Percentiles rank a stretch among this genome's conserved stretches.
phyloP scores from a whole-genome alignment of 1,139 yeast species.

The Citeromyces hawaiiensis region DNA sequence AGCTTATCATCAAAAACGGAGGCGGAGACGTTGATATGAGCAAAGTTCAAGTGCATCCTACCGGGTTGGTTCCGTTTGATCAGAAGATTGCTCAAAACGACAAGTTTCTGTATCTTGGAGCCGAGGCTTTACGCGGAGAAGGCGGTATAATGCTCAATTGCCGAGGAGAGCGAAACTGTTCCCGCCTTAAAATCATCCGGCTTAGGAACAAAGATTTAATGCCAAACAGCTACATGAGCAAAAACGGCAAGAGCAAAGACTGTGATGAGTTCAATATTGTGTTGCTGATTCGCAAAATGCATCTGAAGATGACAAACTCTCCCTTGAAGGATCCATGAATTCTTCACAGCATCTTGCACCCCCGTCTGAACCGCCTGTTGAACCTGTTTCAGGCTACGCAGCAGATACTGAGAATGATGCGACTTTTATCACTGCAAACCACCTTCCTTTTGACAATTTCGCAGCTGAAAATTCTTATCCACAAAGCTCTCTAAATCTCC shows the following conservation, averaged over 20 bases:
- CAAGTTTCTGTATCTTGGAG: slow-evolving; percentile 30
- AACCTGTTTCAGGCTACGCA: slow-evolving; percentile 3
- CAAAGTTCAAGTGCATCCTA: slow-evolving; percentile 72
- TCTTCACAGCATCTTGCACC: no score
- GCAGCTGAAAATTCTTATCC: background rate
- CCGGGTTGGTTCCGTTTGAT: slow-evolving; percentile 45
- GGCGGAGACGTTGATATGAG: slow-evolving; percentile 63
- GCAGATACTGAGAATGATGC: slow-evolving; percentile 3
- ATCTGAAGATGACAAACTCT: background rate
- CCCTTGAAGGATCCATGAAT: background rate
- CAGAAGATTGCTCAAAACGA: slow-evolving; percentile 23
- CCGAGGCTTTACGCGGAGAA: slow-evolving; percentile 12
- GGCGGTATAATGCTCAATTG: slow-evolving; percentile 38
- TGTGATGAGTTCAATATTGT: no score
- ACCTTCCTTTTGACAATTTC: no score
- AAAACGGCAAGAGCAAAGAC: no score
- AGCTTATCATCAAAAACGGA: slow-evolving; percentile 37
- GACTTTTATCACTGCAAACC: background rate
- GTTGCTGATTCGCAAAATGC: no score
- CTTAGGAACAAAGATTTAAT: no score
- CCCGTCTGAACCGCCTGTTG: slow-evolving; percentile 1
- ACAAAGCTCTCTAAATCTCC: background rate
- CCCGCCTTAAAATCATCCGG: no score
- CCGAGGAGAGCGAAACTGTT: slow-evolving; percentile 52
- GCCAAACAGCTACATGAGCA: no score